Evolutionary conservation across 2,329 filamentous ascomycete species (phyloP), one percentile per base, ranked within the genome.

Genomic region (Orbilia oligospora): DNA sequence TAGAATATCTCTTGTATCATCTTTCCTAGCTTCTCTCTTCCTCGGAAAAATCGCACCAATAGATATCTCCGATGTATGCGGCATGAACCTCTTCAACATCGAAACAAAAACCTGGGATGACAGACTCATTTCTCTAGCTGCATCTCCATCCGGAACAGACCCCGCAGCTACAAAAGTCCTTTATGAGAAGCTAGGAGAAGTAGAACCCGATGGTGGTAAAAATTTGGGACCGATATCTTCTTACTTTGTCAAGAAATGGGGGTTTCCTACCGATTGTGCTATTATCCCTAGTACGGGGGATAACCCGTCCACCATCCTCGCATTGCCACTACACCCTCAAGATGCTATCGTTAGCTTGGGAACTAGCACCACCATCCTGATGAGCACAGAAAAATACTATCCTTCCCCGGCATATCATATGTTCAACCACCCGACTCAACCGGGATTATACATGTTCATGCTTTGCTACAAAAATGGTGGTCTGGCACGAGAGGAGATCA

Each of bases 381-480:
- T 98, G 95, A 94, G 92, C 83, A 98, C 96, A 3, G 91, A 93
- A n/a, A 88, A 89, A 82, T 98, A 97, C 88, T 91, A 91, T 84
- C 93, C 96, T 1, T 91, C 97, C 83, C 92, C 93, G 2, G 90
- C 92, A 5, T 97, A 97, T 83, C 96, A 99, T 86, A 97, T 98
- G 87, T 97, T 98, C 89, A 97, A 97, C 86, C 94, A 98, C 85
- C 96, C 96, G 0, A 96, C 94, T 53, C 97, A 93, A 0, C 87
- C 91, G 0, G 93, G 92, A 0, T 89, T 97, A 77, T 97, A 97
- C 88, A 98, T 99, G 96, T 98, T 99, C 86, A 99, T 99, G 96
- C 90, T 99, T 41, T 99, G 96, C 88, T 99, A 98, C 87, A 98
- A 98, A 86, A 99, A 99, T 85, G 96, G 96, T 81, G 94, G 94